Evolutionary conservation across 2,329 filamentous ascomycete species (phyloP).

Genomic region (Hypomyces perniciosus): DNA sequence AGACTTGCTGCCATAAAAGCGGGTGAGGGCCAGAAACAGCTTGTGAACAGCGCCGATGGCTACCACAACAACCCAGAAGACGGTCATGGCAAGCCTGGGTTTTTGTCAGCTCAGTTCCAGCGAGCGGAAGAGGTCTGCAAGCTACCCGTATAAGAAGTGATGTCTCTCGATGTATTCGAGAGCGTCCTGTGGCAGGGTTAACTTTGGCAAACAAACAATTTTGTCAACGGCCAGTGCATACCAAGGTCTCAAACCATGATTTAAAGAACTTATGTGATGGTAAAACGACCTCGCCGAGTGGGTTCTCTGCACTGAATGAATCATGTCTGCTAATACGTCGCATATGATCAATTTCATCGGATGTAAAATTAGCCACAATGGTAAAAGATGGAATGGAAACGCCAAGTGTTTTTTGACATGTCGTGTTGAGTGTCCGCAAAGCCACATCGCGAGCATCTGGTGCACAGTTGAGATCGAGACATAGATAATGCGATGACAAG

Average conservation of each 20-base stretch:
- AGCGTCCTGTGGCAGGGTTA: constrained; percentile 25
- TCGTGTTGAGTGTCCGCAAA: constrained; percentile 5
- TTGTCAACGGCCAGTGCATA: constrained; percentile 11
- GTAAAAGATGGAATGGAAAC: neutral
- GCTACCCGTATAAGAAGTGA: constrained; percentile 34
- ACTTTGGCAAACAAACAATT: neutral
- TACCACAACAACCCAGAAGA: constrained; percentile 37
- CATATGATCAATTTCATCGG: constrained; percentile 26
- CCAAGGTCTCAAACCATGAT: constrained; percentile 34
- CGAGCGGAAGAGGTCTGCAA: neutral
- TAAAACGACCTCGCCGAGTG: constrained; percentile 27
- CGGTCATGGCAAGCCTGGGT: constrained; percentile 28
- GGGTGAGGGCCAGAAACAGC: constrained; percentile 13
- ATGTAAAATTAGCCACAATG: constrained; percentile 23
- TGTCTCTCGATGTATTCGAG: constrained; percentile 27
- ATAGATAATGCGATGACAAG: constrained; percentile 9
- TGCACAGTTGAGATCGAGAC: constrained; percentile 5
- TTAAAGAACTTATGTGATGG: constrained; percentile 29
- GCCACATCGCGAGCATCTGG: neutral
- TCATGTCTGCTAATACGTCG: constrained; percentile 26
- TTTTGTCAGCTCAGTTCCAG: constrained; percentile 1
- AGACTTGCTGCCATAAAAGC: neutral
- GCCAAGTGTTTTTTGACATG: constrained; percentile 3
- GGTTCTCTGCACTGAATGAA: neutral
- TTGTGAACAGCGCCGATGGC: constrained; percentile 31